Evolutionary conservation across 163 green algal genomes (phyloP).

Genomic region (Scenedesmus sp.): DNA sequence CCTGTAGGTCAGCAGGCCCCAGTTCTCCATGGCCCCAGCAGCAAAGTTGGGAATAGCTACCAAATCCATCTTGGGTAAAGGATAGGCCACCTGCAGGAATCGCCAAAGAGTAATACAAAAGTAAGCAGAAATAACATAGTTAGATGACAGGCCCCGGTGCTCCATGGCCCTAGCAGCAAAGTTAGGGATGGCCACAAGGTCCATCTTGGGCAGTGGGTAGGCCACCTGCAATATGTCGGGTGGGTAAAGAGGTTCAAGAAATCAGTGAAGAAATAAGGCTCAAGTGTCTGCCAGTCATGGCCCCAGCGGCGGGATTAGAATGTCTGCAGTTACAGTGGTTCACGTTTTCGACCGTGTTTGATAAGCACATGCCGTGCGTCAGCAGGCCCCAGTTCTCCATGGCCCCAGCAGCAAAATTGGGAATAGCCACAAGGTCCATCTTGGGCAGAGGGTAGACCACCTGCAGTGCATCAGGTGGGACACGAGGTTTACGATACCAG

Average conservation of each 20-base stretch:
- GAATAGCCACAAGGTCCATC: conserved; percentile 92
- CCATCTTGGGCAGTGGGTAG: conserved; percentile 90
- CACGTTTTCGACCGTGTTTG: no score
- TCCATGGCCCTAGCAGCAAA: conserved; percentile 90
- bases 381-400: conserved; percentile 97
- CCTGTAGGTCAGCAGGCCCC: conserved; percentile 69
- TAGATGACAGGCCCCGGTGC: no score
- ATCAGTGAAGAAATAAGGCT: no score
- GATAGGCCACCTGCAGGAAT: conserved; percentile 69
- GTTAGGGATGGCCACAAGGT: conserved; percentile 90
- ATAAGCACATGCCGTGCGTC: not conserved
- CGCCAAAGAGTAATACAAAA: no score
- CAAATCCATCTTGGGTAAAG: conserved; percentile 93
- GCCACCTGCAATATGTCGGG: conserved; percentile 56
- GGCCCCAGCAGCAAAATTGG: conserved; percentile 86
- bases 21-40: conserved; percentile 97
- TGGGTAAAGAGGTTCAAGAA: no score
- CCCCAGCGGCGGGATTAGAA: no score
- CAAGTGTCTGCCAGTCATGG: no score
- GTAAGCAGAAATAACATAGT: no score
- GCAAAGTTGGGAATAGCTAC: conserved; percentile 89
- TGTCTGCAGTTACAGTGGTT: no score
- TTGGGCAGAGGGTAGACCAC: conserved; percentile 87
- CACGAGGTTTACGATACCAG: no score
- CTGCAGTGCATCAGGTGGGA: conserved; percentile 33